Base-by-base conservation (phyloP, 805 yeast genomes). In the Candida jianshihensis region DNA sequence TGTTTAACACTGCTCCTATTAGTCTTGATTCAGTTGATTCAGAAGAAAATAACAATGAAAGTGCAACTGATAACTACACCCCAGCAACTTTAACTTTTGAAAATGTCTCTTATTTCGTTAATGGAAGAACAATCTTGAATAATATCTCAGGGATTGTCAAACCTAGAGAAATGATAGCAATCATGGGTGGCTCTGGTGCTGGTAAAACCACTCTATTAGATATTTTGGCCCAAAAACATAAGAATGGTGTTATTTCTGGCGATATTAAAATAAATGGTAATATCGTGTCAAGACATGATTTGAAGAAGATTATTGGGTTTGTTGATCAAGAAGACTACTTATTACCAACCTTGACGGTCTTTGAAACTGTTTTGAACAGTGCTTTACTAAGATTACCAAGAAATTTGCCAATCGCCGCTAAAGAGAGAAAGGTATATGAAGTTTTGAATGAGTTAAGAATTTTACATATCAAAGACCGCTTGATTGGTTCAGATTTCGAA, bases 121-220 rank as follows among this genome's bases (percentile, higher is more conserved):
- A 75, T 10, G 64, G 64, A 1, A 70, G 64, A 18, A 61, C 59
- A 14, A 78, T 92, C 4, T 67, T 92, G 40, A 67, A 71, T 11
- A 66, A 71, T 20, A 70, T 86, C 0, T 77, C 74, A 47, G 98
- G 98, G 9, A 48, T 76, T 12, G 95, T 80, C 3, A 75, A 75
- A 35, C 95, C 97, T 2, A 82, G 96, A 26, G 88, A 88, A 55
- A 82, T 95, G 42, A 58, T 88, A 55, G 97, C 98, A 1, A 87
- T 92, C 29, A 86, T 92, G 95, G 98, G 98, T 30, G 97, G 97
- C 1, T 89, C 97, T 0, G 98, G 98, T 34, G 97, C 98, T 12
- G 98, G 98, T 35, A 92, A 92, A 56, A 90, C 98, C 1, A 90
- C 98, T 0, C 62, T 92, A 30, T 64, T 92, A 35, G 98, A 92